Percentiles rank a stretch among this genome's conserved stretches.
These are phyloP conservation scores for Coemansia sp. DNA, from an alignment of 192 early-diverging fungal genomes.

Conservation along the genomic window DNA sequence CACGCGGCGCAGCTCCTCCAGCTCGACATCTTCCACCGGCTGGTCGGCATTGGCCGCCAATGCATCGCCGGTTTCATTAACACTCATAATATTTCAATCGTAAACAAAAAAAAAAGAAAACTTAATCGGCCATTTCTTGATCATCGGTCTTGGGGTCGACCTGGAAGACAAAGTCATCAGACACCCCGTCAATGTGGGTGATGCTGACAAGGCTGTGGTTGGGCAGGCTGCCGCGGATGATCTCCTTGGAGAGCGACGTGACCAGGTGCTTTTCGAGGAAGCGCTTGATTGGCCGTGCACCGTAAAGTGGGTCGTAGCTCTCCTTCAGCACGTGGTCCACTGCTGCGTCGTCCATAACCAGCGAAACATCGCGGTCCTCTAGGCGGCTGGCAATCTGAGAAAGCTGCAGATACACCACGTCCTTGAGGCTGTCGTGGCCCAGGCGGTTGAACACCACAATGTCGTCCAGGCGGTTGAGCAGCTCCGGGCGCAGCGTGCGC, in stretches of 20 bases:
- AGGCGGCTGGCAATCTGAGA: conserved; percentile 63
- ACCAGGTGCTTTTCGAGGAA: conserved; percentile 83
- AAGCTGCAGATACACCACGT: conserved; percentile 75
- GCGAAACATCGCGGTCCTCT: conserved; percentile 68
- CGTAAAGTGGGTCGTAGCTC: conserved; percentile 92
- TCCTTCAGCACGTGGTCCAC: conserved; percentile 70
- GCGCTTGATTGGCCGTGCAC: conserved; percentile 89
- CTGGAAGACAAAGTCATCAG: conserved; percentile 38
- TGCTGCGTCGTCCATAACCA: conserved; percentile 68
- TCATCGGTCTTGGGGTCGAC: conserved; percentile 34
- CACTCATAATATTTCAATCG: not conserved
- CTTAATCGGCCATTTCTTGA: conserved; percentile 26
- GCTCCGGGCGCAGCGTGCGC: conserved; percentile 82
- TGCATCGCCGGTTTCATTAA: not conserved
- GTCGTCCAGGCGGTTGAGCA: conserved; percentile 95
- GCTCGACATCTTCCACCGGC: conserved; percentile 17
- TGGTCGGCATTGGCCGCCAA: not conserved
- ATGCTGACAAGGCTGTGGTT: conserved; percentile 59
- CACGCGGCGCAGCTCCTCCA: conserved; percentile 45
- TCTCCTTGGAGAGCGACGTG: conserved; percentile 72
- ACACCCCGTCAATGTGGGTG: conserved; percentile 24
- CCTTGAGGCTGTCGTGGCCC: conserved; percentile 56
- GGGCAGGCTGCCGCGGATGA: conserved; percentile 62
- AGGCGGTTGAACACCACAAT: conserved; percentile 85
- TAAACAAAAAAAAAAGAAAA: conserved; percentile 5